A percentile compares a stretch with the other conserved stretches of the same genome.
Evolutionary conservation across 345 rosid species (phyloP).

Genomic region (Euphorbia peplus): DNA sequence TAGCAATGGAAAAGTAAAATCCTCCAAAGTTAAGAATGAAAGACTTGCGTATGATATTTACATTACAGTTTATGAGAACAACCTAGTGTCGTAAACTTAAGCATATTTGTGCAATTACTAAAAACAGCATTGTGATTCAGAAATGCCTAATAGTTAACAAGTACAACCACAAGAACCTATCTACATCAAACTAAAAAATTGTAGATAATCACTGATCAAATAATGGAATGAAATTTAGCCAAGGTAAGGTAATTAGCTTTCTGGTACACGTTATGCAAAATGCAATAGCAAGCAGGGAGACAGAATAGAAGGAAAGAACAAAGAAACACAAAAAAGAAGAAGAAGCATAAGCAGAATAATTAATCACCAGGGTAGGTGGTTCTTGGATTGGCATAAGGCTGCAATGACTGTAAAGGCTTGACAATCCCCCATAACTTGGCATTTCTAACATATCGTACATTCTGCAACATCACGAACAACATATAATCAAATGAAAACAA

Average conservation of each 20-base stretch:
- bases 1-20: not conserved
- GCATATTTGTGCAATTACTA: not conserved
- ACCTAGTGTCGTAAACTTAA: not conserved
- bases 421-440: slow-evolving; percentile 79
- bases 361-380: slow-evolving; percentile 66
- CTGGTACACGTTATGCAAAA: not conserved
- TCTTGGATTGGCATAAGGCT: slow-evolving; percentile 93
- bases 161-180: slow-evolving; percentile 2
- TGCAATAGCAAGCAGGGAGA: not conserved
- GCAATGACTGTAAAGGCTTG: slow-evolving; percentile 64
- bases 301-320: not conserved
- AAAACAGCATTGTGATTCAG: not conserved
- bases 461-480: slow-evolving; percentile 37
- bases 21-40: not conserved
- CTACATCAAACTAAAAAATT: not conserved
- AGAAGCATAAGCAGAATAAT: slow-evolving; percentile 18
- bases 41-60: not conserved
- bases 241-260: not conserved
- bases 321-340: not conserved
- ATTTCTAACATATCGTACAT: slow-evolving; percentile 30
- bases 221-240: not conserved
- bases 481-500: slow-evolving; percentile 4
- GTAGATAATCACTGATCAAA: not conserved
- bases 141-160: not conserved
- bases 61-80: not conserved